Conservation (phyloP, 768 basidiomycete genomes). For the Suillus plorans region DNA sequence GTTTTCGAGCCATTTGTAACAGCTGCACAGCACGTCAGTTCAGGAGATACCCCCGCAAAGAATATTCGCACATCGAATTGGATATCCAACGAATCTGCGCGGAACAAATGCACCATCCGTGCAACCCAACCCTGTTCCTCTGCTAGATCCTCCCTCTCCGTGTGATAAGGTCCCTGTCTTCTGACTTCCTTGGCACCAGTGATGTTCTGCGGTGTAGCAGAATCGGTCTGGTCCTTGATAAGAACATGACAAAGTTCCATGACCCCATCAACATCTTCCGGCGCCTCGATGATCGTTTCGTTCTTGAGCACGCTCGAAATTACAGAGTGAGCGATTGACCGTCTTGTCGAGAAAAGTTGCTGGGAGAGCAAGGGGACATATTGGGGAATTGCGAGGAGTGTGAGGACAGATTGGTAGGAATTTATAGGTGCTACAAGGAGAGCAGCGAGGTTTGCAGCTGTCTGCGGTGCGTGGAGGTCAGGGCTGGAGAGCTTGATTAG, state of each 20-base stretch:
- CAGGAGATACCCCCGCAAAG: too few relatives aligned
- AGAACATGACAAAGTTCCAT: slow-evolving; percentile 91
- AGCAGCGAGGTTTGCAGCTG: slow-evolving; percentile 86
- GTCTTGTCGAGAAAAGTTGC: slow-evolving; percentile 88
- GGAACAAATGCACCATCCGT: slow-evolving; percentile 95
- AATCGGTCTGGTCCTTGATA: slow-evolving; percentile 81
- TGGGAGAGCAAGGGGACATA: slow-evolving; percentile 81
- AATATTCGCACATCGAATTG: slow-evolving; percentile 80
- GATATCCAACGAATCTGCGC: slow-evolving; percentile 78
- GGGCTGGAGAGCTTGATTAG: slow-evolving; percentile 46
- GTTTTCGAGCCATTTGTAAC: slow-evolving; percentile 84
- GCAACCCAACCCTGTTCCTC: slow-evolving; percentile 99
- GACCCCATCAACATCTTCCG: slow-evolving; percentile 93
- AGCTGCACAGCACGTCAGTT: slow-evolving; percentile 46
- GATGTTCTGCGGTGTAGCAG: slow-evolving; percentile 30
- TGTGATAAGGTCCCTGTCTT: slow-evolving; percentile 56
- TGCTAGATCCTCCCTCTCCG: slow-evolving; percentile 88
- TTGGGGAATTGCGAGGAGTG: slow-evolving; percentile 91
- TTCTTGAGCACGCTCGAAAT: slow-evolving; percentile 95
- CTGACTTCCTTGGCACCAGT: slow-evolving; percentile 43
- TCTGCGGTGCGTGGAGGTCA: slow-evolving; percentile 85
- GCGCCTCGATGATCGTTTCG: slow-evolving; percentile 90
- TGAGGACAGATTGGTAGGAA: slow-evolving; percentile 94
- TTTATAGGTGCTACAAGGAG: slow-evolving; percentile 93
- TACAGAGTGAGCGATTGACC: slow-evolving; percentile 92